Conservation (phyloP, 2,329 filamentous ascomycete species). For the Stagonosporopsis cucurbitacearum region DNA sequence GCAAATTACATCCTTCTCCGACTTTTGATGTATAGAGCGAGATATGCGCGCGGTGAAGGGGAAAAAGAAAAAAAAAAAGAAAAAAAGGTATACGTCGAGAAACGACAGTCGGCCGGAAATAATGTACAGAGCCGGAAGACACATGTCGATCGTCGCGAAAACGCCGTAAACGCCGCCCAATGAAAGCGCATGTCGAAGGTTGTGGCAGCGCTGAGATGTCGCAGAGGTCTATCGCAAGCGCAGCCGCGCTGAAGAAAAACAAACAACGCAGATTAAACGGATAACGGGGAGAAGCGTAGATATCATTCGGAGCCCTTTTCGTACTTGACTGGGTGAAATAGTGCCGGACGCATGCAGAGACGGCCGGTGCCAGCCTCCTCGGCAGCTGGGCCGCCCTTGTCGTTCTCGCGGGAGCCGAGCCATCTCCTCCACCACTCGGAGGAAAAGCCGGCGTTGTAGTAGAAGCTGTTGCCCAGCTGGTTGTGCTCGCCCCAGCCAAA, state of each 20-base stretch:
- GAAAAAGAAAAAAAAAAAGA: slow-evolving; percentile 16
- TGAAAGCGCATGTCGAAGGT: slow-evolving; percentile 26
- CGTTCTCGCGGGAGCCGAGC: slow-evolving; percentile 57
- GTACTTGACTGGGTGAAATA: slow-evolving; percentile 59
- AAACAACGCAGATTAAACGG: slow-evolving; percentile 35
- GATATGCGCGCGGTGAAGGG: slow-evolving; percentile 27
- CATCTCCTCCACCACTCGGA: slow-evolving; percentile 58
- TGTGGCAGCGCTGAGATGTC: slow-evolving; percentile 21
- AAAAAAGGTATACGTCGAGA: slow-evolving; percentile 19
- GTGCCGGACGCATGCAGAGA: slow-evolving; percentile 54
- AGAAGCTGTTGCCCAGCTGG: slow-evolving; percentile 58
- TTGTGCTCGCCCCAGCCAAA: slow-evolving; percentile 62
- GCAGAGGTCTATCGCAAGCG: slow-evolving; percentile 36
- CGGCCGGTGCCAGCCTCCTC: slow-evolving; percentile 56
- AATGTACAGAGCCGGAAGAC: slow-evolving; percentile 19
- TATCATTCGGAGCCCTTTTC: slow-evolving; percentile 51
- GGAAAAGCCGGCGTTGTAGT: slow-evolving; percentile 59
- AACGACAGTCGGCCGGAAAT: slow-evolving; percentile 21
- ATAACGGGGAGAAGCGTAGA: slow-evolving; percentile 21
- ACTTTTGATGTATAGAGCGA: slow-evolving; percentile 32
- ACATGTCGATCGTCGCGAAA: slow-evolving; percentile 19
- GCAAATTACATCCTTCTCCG: slow-evolving; percentile 38
- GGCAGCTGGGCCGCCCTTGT: slow-evolving; percentile 48
- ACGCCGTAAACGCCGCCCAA: slow-evolving; percentile 47
- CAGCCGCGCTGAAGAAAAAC: slow-evolving; percentile 26